phyloP scores from a whole-genome alignment of 1,139 yeast species.

The Yamadazyma mexicana region DNA sequence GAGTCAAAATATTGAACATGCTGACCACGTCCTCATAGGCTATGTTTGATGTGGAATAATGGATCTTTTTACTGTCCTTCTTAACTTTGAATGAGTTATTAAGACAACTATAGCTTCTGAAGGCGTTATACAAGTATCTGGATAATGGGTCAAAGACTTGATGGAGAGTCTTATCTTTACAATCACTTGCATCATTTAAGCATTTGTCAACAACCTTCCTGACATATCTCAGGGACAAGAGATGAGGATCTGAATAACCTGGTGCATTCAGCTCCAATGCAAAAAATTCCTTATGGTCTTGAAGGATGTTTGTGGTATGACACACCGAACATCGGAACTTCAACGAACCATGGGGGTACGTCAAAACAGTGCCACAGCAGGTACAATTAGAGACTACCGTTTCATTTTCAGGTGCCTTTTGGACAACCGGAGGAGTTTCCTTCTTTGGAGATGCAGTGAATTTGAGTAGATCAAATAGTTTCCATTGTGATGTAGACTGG shows the following conservation, averaged over 20 bases:
- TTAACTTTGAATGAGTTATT: slow-evolving; percentile 50
- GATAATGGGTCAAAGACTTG: slow-evolving; percentile 53
- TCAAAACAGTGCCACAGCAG: slow-evolving; percentile 65
- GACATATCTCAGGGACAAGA: slow-evolving; percentile 28
- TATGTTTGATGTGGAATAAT: slow-evolving; percentile 46
- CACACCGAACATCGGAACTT: slow-evolving; percentile 62
- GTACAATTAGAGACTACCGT: slow-evolving; percentile 29
- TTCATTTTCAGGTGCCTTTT: slow-evolving; percentile 10
- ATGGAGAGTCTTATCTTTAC: slow-evolving; percentile 21
- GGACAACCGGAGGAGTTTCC: slow-evolving; percentile 7
- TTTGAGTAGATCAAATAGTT: slow-evolving; percentile 23
- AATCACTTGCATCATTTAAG: slow-evolving; percentile 18
- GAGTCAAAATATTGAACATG: slow-evolving; percentile 41
- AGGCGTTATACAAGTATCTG: slow-evolving; percentile 38
- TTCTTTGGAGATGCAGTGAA: slow-evolving; percentile 10
- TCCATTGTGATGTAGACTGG: slow-evolving; percentile 21
- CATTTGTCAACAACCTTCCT: slow-evolving; percentile 30
- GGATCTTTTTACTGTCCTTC: slow-evolving; percentile 21
- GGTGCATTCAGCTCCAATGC: background rate
- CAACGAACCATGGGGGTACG: slow-evolving; percentile 43
- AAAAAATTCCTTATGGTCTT: slow-evolving; percentile 8
- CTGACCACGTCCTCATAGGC: slow-evolving; percentile 44
- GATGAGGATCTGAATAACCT: slow-evolving; percentile 14
- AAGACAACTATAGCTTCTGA: slow-evolving; percentile 40
- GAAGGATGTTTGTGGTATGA: slow-evolving; percentile 46